Conservation (phyloP, 805 yeast genomes). For the Candida peoriensis region DNA sequence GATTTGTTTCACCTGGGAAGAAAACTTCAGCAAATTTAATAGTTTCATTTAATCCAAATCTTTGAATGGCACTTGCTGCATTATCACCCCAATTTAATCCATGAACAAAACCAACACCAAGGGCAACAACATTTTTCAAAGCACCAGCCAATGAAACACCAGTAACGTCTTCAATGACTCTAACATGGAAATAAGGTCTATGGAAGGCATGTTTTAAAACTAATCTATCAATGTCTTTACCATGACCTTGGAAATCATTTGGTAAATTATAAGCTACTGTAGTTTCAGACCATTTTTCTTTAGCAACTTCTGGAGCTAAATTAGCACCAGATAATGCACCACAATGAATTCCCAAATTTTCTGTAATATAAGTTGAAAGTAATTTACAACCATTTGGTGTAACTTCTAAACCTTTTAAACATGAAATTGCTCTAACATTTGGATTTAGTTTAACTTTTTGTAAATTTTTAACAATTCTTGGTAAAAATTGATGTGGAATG, state of each 20-base stretch:
- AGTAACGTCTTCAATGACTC: conserved; percentile 86
- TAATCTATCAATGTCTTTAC: conserved; percentile 54
- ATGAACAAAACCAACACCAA: conserved; percentile 95
- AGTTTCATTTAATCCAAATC: conserved; percentile 90
- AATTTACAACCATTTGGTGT: conserved; percentile 79
- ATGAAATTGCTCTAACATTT: conserved; percentile 81
- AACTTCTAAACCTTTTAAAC: conserved; percentile 88
- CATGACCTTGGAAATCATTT: conserved; percentile 43
- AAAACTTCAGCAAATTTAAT: conserved; percentile 79
- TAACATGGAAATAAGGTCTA: conserved; percentile 96
- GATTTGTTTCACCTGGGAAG: conserved; percentile 47
- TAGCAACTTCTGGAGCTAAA: conserved; percentile 95
- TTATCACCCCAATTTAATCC: conserved; percentile 99
- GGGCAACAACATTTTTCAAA: conserved; percentile 90
- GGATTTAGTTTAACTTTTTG: conserved; percentile 64
- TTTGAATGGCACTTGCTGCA: conserved; percentile 96
- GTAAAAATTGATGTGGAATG: conserved; percentile 95
- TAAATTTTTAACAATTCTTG: conserved; percentile 68
- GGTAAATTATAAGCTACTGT: conserved; percentile 89
- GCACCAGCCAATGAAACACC: conserved; percentile 98
- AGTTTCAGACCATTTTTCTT: conserved; percentile 94
- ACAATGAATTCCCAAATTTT: conserved; percentile 79
- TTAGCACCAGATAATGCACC: conserved; percentile 98
- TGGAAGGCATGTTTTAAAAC: conserved; percentile 84
- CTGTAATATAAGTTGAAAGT: conserved; percentile 72